Evolutionary conservation across 2,329 filamentous ascomycete species (phyloP), one percentile per base, ranked within the genome.

Genomic region (Nothopassalora personata): DNA sequence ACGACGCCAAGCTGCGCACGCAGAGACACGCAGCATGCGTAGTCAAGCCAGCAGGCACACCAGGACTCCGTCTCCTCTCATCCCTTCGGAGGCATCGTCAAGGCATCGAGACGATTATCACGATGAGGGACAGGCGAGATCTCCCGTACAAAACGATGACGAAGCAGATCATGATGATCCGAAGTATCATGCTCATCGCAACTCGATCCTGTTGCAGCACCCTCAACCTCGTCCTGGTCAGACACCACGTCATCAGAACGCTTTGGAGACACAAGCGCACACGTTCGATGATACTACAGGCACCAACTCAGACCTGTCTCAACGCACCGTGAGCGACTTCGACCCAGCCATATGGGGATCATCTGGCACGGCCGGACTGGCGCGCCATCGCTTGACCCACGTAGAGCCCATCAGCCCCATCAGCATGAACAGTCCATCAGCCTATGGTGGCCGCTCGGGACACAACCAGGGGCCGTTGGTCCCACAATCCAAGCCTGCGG

Each of bases 171-270:
- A 77, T 62, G 78, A 80, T 45, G 87, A 91, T 66, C 88, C 89
- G 50, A 92, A 92, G 73, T 92, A 92, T 73, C 87, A 88, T 73
- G 88, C 88, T 57, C 88, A 92, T 72, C 86, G 89, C 66, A 90
- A 92, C 75, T 91, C 88, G 28, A 73, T 92, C 57, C 90, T 91
- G 68, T 77, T 93, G 43, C 85, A 91, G 70, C 89, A 93, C 73
- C 89, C 89, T 5, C 89, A 92, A 71, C 89, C 89, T 8, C 80
- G 88, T 30, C 85, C 83, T 18, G 89, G 89, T 0, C 86, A 89
- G 57, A 90, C 86, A 0, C 84, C 88, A 70, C 85, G 86, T 28
- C 90, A 90, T 73, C 86, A 89, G 67, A 88, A 83, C 28, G 84
- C 87, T 1, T 79, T 92, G 19, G 89, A 93, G 75, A 84, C 81